Base-by-base conservation (phyloP, 306 rosid genomes). In the Cicer pinnatifidum region DNA sequence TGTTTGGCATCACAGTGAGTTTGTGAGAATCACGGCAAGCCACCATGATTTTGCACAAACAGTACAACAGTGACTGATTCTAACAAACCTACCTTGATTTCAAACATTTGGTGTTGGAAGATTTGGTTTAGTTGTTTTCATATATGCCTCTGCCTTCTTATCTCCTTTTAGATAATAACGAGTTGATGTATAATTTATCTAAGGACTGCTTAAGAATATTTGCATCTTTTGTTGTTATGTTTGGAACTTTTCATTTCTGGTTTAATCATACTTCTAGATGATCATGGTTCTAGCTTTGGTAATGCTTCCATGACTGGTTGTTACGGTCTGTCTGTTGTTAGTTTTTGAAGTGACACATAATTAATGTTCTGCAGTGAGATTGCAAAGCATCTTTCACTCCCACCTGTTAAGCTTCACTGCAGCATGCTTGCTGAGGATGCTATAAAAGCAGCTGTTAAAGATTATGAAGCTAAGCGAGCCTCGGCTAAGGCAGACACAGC, bases 351-450 rank as follows among this genome's bases (percentile, higher is more conserved):
- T 73, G 67, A 68, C 52, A 11, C 39, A 71, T 58, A 41, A 37
- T 71, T 62, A 17, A 48, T 84, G 15, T 61, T 20, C 7, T 80
- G 75, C 86, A 95, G 99, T 69, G 99, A 95, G 82, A 95, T 95
- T 12, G 99, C 99, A 12, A 91, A 95, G 81, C 97, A 92, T 81
- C 97, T 95, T 3, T 88, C 97, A 2, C 99, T 95, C 46, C 99
- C 99, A 35, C 99, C 99, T 0, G 99, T 95, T 12, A 95, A 95
- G 89, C 87, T 95, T 72, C 99, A 95, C 81, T 91, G 99, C 86
- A 95, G 97, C 87, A 95, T 95, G 99, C 97, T 95, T 45, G 99
- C 99, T 11, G 99, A 95, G 87, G 99, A 95, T 78, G 99, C 99
- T 4, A 95, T 95, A 73, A 95, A 95, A 84, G 97, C 99, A 47